Conservation (phyloP, 2,329 filamentous ascomycete species). For the Leptodontidium sp. region DNA sequence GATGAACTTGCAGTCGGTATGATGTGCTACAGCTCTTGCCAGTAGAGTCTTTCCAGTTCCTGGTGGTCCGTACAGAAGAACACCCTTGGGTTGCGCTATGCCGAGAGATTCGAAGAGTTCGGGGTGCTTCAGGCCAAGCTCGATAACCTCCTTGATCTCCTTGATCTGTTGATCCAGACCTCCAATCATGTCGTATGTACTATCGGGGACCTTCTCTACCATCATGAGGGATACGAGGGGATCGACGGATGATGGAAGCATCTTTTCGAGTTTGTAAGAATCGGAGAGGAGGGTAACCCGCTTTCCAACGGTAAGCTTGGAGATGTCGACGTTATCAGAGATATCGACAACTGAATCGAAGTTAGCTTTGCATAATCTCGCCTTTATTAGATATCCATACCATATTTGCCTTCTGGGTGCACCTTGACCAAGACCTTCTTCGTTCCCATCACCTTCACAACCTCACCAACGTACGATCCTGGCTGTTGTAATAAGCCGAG, state of each 20-base stretch:
- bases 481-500: constrained; percentile 95
- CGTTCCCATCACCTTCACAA: constrained; percentile 99
- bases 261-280: constrained; percentile 98
- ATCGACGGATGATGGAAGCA: constrained; percentile 96
- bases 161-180: constrained; percentile 99
- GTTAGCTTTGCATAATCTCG: constrained; percentile 31
- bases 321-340: constrained; percentile 90
- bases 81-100: constrained; percentile 97
- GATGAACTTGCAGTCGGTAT: constrained; percentile 99
- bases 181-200: constrained; percentile 99
- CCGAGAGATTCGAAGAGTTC: constrained; percentile 99
- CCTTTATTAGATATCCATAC: constrained; percentile 58
- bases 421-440: constrained; percentile 99
- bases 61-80: constrained; percentile 93
- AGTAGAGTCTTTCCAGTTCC: constrained; percentile 97
- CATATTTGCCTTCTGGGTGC: constrained; percentile 99
- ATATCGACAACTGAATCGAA: constrained; percentile 83
- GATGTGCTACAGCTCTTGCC: constrained; percentile 94
- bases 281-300: constrained; percentile 96
- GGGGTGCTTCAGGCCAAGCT: constrained; percentile 96
- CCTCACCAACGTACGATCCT: constrained; percentile 97
- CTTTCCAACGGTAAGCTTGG: constrained; percentile 96
- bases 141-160: constrained; percentile 99
- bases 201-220: constrained; percentile 99
- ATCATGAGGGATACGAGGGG: constrained; percentile 99